These are phyloP conservation scores for Penicillium freii DNA, from an alignment of 2,329 filamentous ascomycete genomes.

Conservation along the genomic window DNA sequence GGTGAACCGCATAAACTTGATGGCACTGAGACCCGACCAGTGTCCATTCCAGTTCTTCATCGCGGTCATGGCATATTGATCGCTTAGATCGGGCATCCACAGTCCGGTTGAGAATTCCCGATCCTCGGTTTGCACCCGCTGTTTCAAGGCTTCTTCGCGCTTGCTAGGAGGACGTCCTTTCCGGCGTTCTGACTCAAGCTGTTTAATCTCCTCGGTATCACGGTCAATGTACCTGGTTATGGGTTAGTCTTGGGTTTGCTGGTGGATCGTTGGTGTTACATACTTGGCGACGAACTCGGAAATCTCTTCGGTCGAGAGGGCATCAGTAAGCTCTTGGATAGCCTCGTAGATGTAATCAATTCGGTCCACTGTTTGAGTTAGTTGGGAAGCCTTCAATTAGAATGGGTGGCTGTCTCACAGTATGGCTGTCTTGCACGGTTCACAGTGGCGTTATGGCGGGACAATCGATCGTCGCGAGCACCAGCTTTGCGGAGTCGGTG, in stretches of 20 bases:
- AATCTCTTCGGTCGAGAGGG: slow-evolving; percentile 40
- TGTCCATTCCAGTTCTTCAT: slow-evolving; percentile 76
- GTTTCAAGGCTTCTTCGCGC: slow-evolving; percentile 72
- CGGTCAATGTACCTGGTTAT: slow-evolving; percentile 38
- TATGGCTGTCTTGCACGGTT: slow-evolving; percentile 72
- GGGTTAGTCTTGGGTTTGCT: background rate
- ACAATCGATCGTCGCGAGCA: slow-evolving; percentile 77
- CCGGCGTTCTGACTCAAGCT: slow-evolving; percentile 62
- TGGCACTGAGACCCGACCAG: slow-evolving; percentile 73
- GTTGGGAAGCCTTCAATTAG: background rate
- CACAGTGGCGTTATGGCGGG: slow-evolving; percentile 66
- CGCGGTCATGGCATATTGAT: slow-evolving; percentile 61
- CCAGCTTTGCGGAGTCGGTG: slow-evolving; percentile 75
- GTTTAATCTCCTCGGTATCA: slow-evolving; percentile 38
- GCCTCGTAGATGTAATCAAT: slow-evolving; percentile 70
- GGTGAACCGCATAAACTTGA: slow-evolving; percentile 75
- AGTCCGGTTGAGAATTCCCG: slow-evolving; percentile 83
- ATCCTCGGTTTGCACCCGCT: slow-evolving; percentile 67
- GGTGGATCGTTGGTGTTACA: slow-evolving; percentile 21
- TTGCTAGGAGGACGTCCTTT: slow-evolving; percentile 75
- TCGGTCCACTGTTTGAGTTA: slow-evolving; percentile 56
- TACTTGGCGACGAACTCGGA: slow-evolving; percentile 60
- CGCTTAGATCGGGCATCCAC: slow-evolving; percentile 72
- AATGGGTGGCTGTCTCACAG: slow-evolving; percentile 49
- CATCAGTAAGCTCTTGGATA: slow-evolving; percentile 39